Base-by-base conservation (phyloP, 805 yeast species). In the Saccharomycopsis amapae region DNA sequence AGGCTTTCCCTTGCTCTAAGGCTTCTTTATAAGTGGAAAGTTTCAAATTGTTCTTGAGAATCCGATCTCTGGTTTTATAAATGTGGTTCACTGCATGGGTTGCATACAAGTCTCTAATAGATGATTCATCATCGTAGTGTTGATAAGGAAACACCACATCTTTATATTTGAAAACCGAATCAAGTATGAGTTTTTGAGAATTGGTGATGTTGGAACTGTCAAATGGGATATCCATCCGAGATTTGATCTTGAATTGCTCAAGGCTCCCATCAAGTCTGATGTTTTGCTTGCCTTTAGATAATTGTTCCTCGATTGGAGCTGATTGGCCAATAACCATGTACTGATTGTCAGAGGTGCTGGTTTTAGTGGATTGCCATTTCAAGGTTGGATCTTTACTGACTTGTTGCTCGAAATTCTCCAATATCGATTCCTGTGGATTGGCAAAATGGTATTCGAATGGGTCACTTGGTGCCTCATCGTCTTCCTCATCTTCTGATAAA, bases 61-160 rank as follows among this genome's bases (percentile, higher is more conserved):
- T 75, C n/a, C 79, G 66, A 62, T 88, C 97, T 58, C 96, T 74
- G 0, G 97, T 86, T 63, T 89, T 88, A 64, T 69, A 76, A 26
- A 93, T 65, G 61, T 90, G 98, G 57, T 93, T 90, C 45, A 88
- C 60, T 4, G 75, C 73, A 64, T 90, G 98, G 49, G 85, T 58
- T 0, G 72, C 60, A 62, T 85, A 85, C 30, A 85, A 61, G 50
- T 76, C 76, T 57, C 79, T 76, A 57, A 88, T 76, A 34, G 67
- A 67, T 2, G 64, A 55, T 13, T 69, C 72, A 50, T 77, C 76
- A n/a, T 69, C 65, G 58, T 67, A 69, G 5, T 69, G 63, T 33
- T 72, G 64, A 51, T 73, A 74, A 17, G 87, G 85, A 50, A 71
- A 75, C 15, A 78, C 64, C 1, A 89, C 59, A 60, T 89, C 96